Conservation (phyloP, 768 basidiomycete genomes). For the Agaricus sinodeliciosus region DNA sequence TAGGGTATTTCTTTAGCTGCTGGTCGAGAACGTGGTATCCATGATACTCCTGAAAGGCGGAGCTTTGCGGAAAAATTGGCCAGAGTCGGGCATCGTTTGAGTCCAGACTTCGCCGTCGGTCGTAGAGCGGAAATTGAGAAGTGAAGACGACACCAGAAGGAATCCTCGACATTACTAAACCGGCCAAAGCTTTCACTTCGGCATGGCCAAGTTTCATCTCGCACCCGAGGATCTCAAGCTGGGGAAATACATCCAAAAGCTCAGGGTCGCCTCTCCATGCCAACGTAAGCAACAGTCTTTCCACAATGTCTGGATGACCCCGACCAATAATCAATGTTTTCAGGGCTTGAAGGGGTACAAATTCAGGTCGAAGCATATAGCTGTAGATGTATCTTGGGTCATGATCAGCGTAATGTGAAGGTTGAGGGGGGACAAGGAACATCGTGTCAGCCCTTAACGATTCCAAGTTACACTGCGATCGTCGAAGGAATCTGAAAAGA, state of each 20-base stretch:
- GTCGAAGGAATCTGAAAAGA: constrained; percentile 8
- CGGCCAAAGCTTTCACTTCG: constrained; percentile 4
- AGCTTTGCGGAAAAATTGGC: not conserved
- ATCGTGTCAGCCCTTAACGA: constrained; percentile 5
- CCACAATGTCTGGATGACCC: constrained; percentile 9
- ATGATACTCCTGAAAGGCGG: not conserved
- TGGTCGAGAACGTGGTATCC: not conserved
- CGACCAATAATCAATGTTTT: constrained; percentile 9
- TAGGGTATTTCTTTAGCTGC: constrained; percentile 7
- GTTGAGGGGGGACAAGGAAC: constrained; percentile 10
- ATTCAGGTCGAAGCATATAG: constrained; percentile 9
- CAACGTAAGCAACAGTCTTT: constrained; percentile 5
- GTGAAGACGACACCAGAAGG: constrained; percentile 9
- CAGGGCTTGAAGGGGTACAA: constrained; percentile 3
- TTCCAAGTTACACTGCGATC: constrained; percentile 7
- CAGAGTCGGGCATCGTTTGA: constrained; percentile 5
- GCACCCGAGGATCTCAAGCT: constrained; percentile 3
- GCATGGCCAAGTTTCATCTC: constrained; percentile 8
- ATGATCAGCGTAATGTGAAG: not conserved
- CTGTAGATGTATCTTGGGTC: constrained; percentile 6
- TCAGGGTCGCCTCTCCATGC: constrained; percentile 9
- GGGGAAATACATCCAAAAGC: constrained; percentile 1
- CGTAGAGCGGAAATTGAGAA: not conserved
- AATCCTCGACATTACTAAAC: constrained; percentile 10
- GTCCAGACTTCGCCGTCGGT: not conserved